A percentile compares a stretch with the other conserved stretches of the same genome.
Conservation (phyloP, 106 monocot genomes). For the Amphibolis antarctica region DNA sequence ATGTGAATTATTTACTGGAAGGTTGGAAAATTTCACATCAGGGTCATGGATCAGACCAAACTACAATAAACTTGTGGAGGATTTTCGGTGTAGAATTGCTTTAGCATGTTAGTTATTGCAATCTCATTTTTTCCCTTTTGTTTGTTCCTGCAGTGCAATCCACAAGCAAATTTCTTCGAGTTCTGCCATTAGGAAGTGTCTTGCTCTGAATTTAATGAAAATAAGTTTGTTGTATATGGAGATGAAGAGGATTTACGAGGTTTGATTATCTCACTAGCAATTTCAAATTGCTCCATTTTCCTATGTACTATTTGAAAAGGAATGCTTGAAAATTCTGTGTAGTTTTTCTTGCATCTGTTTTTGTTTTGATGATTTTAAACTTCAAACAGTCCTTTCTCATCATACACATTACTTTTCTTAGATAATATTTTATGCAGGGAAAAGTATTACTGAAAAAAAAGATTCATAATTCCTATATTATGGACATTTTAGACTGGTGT, state of each 20-base stretch:
- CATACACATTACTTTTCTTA: not conserved
- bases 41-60: too few relatives aligned
- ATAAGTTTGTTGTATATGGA: conserved; percentile 81
- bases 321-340: not conserved
- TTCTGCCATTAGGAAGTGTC: conserved; percentile 47
- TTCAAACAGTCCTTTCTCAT: not conserved
- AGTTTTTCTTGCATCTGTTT: not conserved
- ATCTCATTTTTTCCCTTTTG: not conserved
- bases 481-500: conserved; percentile 39
- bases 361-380: not conserved
- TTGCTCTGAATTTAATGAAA: conserved; percentile 53
- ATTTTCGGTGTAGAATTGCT: not conserved
- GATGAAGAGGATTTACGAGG: conserved; percentile 72
- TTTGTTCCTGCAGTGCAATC: conserved; percentile 44
- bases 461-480: conserved; percentile 15
- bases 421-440: conserved; percentile 34
- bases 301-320: not conserved
- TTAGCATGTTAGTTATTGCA: not conserved
- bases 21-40: too few relatives aligned
- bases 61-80: too few relatives aligned
- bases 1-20: too few relatives aligned
- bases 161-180: conserved; percentile 64
- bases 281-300: not conserved
- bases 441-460: conserved; percentile 35
- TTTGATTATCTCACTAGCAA: not conserved